A percentile compares a stretch with the other conserved stretches of the same genome.
These are phyloP conservation scores for Phytophthora crassamura DNA, from an alignment of 352 stramenopile genomes.

Conservation along the genomic window DNA sequence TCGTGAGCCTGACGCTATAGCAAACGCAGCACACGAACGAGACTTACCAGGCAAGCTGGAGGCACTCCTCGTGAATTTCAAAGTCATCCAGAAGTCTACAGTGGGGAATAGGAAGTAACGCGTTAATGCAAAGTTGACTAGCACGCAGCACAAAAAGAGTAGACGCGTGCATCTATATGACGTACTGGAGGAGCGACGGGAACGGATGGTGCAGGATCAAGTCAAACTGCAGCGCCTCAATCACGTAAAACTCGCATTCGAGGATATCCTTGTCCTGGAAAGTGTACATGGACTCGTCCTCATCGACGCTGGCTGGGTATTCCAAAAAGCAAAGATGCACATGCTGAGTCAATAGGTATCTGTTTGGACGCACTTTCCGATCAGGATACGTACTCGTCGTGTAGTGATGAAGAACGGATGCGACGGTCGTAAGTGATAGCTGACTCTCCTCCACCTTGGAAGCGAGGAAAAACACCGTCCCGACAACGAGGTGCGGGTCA, in stretches of 20 bases:
- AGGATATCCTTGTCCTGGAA: conserved; percentile 92
- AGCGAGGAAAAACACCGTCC: conserved; percentile 87
- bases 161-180: conserved; percentile 1
- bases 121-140: not conserved
- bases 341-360: not conserved
- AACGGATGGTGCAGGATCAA: conserved; percentile 90
- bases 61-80: conserved; percentile 87
- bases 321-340: conserved; percentile 2
- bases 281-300: conserved; percentile 89
- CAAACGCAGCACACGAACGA: not conserved
- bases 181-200: conserved; percentile 79
- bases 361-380: no score
- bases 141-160: not conserved
- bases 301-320: conserved; percentile 71
- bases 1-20: not conserved
- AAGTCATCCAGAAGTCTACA: conserved; percentile 83
- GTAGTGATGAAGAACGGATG: conserved; percentile 86
- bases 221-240: conserved; percentile 89
- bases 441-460: conserved; percentile 91
- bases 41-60: conserved; percentile 80
- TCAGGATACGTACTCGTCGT: conserved; percentile 66
- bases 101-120: not conserved
- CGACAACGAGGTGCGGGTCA: conserved; percentile 85
- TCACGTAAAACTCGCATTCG: conserved; percentile 91
- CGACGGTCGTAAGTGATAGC: conserved; percentile 78